Conservation (phyloP, 2,329 filamentous ascomycete genomes). For the Xylaria sp. region DNA sequence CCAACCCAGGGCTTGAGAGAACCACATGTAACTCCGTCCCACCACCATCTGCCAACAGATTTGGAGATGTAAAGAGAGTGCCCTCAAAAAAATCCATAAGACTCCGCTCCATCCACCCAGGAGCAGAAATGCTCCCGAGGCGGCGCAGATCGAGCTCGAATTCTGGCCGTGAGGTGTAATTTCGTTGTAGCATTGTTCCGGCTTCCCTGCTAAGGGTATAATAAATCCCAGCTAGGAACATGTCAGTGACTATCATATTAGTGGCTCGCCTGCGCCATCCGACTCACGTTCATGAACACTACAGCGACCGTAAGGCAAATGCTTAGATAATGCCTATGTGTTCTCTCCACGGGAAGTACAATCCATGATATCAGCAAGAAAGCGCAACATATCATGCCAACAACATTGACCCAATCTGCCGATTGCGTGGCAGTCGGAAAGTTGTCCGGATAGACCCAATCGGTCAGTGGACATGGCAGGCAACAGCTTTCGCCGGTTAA, state of each 20-base stretch:
- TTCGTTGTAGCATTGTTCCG: slow-evolving; percentile 84
- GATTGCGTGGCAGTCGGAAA: slow-evolving; percentile 70
- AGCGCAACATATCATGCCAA: slow-evolving; percentile 74
- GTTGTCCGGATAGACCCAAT: slow-evolving; percentile 75
- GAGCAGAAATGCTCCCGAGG: slow-evolving; percentile 87
- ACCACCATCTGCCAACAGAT: slow-evolving; percentile 97
- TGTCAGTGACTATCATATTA: slow-evolving; percentile 9
- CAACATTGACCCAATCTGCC: slow-evolving; percentile 86
- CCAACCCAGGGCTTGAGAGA: slow-evolving; percentile 83
- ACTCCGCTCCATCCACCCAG: slow-evolving; percentile 86
- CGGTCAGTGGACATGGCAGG: slow-evolving; percentile 86
- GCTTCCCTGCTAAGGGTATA: slow-evolving; percentile 81
- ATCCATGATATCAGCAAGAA: slow-evolving; percentile 85
- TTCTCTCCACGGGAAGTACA: slow-evolving; percentile 85
- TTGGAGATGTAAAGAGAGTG: slow-evolving; percentile 92
- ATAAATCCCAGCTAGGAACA: slow-evolving; percentile 78
- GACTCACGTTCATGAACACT: slow-evolving; percentile 80
- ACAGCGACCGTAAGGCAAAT: slow-evolving; percentile 84
- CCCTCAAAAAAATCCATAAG: slow-evolving; percentile 92
- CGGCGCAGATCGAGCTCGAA: slow-evolving; percentile 82
- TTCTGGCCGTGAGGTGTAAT: slow-evolving; percentile 97
- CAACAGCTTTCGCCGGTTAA: slow-evolving; percentile 74
- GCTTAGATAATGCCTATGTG: slow-evolving; percentile 91
- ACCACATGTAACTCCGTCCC: slow-evolving; percentile 89
- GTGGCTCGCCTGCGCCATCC: neutral